Conservation (phyloP, 2,329 filamentous ascomycete genomes). For the Colletotrichum liaoningense region DNA sequence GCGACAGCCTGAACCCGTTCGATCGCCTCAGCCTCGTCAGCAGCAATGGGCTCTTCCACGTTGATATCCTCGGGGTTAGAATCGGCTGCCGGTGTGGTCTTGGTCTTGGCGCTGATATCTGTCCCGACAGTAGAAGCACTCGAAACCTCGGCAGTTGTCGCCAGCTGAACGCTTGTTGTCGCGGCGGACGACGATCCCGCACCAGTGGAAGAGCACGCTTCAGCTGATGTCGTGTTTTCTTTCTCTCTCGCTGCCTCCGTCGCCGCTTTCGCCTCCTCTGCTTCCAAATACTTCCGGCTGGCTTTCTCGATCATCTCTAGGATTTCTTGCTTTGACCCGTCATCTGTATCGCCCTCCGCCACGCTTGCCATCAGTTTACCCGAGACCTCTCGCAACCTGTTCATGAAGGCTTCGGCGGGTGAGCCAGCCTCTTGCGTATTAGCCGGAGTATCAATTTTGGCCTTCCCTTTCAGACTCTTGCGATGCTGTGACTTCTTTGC, state of each 20-base stretch:
- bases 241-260: constrained; percentile 2
- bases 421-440: background rate
- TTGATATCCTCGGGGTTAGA: constrained; percentile 60
- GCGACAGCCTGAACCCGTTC: constrained; percentile 1
- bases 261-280: constrained; percentile 43
- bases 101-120: background rate
- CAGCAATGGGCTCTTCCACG: constrained; percentile 51
- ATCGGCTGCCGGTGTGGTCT: constrained; percentile 3
- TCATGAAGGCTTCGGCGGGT: constrained; percentile 48
- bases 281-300: constrained; percentile 61
- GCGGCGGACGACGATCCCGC: background rate
- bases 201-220: background rate
- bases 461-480: constrained; percentile 37
- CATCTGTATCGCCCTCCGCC: constrained; percentile 45
- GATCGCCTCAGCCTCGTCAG: constrained; percentile 43
- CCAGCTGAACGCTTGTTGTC: background rate
- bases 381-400: constrained; percentile 53
- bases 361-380: constrained; percentile 55
- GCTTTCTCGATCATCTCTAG: constrained; percentile 63
- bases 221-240: background rate
- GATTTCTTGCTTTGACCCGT: constrained; percentile 55
- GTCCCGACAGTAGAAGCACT: background rate
- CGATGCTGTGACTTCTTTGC: constrained; percentile 47
- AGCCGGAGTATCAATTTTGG: background rate
- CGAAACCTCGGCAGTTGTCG: background rate